phyloP scores from a whole-genome alignment of 2,329 filamentous ascomycete genomes.

The Orbilia quercus region DNA sequence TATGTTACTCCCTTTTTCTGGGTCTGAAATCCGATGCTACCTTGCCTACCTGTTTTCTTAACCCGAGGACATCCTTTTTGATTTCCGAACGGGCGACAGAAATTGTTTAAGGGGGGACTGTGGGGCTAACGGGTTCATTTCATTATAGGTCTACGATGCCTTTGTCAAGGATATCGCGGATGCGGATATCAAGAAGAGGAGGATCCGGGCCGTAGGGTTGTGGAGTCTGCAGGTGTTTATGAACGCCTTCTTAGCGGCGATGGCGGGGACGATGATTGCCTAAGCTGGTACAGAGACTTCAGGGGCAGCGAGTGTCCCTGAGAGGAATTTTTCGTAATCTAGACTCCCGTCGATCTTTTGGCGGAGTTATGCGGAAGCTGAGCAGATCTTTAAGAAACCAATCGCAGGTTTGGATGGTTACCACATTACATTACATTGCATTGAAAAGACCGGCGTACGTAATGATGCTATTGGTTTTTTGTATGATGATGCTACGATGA shows the following conservation, averaged over 20 bases:
- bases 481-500: too few species aligned
- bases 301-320: neutral
- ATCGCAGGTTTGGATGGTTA: too few species aligned
- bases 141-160: constrained; percentile 81
- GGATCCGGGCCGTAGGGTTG: constrained; percentile 94
- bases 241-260: constrained; percentile 92
- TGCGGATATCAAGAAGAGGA: constrained; percentile 82
- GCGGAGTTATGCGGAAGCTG: too few species aligned
- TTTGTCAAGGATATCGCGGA: constrained; percentile 92
- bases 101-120: constrained; percentile 7
- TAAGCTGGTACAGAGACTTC: constrained; percentile 62
- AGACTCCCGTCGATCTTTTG: too few species aligned
- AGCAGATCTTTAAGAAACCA: too few species aligned
- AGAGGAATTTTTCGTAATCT: neutral
- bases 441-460: too few species aligned
- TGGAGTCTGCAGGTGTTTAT: constrained; percentile 94
- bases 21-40: too few species aligned
- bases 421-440: too few species aligned
- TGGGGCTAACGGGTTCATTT: constrained; percentile 5
- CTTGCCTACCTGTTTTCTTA: too few species aligned
- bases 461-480: too few species aligned
- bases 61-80: too few species aligned
- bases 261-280: constrained; percentile 74
- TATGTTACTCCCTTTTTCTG: constrained; percentile 61
- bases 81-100: too few species aligned